Percentiles rank a stretch among this genome's conserved stretches.
phyloP scores from a whole-genome alignment of 495 filamentous ascomycete species.

The Penicillium herquei region DNA sequence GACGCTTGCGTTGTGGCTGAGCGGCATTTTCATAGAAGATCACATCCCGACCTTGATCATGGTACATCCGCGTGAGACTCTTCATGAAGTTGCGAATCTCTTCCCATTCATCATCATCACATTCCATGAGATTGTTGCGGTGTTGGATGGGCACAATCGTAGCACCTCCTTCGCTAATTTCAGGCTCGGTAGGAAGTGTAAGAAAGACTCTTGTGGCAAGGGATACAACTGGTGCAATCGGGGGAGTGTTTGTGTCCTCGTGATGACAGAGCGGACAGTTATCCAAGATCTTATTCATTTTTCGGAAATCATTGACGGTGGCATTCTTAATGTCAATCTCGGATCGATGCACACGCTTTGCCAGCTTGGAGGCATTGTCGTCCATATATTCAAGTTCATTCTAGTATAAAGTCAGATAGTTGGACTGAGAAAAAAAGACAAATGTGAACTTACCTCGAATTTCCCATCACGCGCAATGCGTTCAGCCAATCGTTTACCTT shows the following conservation, averaged over 20 bases:
- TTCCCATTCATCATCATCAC: slow-evolving; percentile 99
- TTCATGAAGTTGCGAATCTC: slow-evolving; percentile 99
- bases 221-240: slow-evolving; percentile 86
- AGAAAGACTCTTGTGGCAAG: slow-evolving; percentile 84
- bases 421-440: background rate
- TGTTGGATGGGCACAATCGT: slow-evolving; percentile 90
- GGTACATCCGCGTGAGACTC: slow-evolving; percentile 86
- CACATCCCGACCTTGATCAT: slow-evolving; percentile 84
- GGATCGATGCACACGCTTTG: slow-evolving; percentile 83
- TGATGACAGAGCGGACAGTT: slow-evolving; percentile 90
- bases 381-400: slow-evolving; percentile 96
- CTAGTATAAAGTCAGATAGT: slow-evolving; percentile 39
- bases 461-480: slow-evolving; percentile 89
- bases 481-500: slow-evolving; percentile 80
- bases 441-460: slow-evolving; percentile 61
- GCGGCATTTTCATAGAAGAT: slow-evolving; percentile 98
- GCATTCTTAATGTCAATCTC: slow-evolving; percentile 86
- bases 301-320: slow-evolving; percentile 85
- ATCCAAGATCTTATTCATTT: slow-evolving; percentile 84
- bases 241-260: slow-evolving; percentile 79
- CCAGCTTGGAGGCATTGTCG: slow-evolving; percentile 88
- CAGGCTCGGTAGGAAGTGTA: slow-evolving; percentile 86
- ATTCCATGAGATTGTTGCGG: slow-evolving; percentile 86
- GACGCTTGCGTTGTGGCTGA: slow-evolving; percentile 69
- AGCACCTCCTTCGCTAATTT: slow-evolving; percentile 78